Base-by-base conservation (phyloP, 2,329 filamentous ascomycete species). In the Dactylellina haptotyla region DNA sequence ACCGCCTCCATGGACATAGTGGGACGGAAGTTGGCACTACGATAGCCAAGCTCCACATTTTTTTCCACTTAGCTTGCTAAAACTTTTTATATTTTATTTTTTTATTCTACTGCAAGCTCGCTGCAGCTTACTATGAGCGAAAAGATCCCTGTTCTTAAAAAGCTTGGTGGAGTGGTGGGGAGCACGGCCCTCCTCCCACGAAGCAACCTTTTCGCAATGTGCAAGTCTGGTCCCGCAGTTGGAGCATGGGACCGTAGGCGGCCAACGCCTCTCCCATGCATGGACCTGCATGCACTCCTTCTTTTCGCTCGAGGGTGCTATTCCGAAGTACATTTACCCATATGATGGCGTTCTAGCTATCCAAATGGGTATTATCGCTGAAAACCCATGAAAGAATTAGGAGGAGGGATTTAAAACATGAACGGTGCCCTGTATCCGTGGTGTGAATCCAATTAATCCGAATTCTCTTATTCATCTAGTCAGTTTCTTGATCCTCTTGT, bases 281-380 rank as follows among this genome's bases (percentile, higher is more conserved):
- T 48, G 64, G 64, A 59, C 57, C 34, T 56, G 64, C 56, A 62
- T 69, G 56, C 26, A 18, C 37, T 56, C 56, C 64, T 61, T 25
- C 56, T 9, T 62, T 62, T 48, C 16, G 46, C 39, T 61, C 34
- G 37, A 59, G 43, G 61, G 54, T 73, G n/a, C 34, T 56, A 62
- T 54, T 53, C 69, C 69, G 61, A 59, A 48, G 66, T 54, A n/a
- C n/a, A 73, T 73, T 73, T 73, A 73, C 51, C 69, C 69, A 66
- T 25, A 66, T 32, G 18, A 65, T 65, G 59, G 67, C 32, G 59
- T 72, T 73, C 37, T 54, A 53, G 37, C 23, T 61, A 34, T 65
- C 39, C 48, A 37, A 25, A 54, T 48, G 53, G 53, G 45, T 39
- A 48, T 41, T 53, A 54, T 65, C 18, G 53, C 25, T 53, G 50